Evolutionary conservation across 179 eudicot genomes (phyloP), one percentile per base, ranked within the genome.

Genomic region (Camellia oleifera): DNA sequence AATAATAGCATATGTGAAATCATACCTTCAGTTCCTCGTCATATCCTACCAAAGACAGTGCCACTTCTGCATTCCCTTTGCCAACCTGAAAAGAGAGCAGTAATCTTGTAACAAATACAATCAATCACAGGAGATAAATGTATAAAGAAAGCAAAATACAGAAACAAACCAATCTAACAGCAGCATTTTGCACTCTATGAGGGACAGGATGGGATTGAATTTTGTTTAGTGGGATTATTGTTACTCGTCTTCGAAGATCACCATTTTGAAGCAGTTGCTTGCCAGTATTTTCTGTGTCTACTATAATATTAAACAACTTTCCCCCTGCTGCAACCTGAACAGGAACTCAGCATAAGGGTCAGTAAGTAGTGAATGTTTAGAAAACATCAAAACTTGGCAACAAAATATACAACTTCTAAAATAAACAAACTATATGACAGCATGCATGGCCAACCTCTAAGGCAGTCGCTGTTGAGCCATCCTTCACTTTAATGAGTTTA

Each of bases 281-380:
- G 72, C 97, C 97, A 56, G 95, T 96, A 77, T 83, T 90, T 89
- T 96, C 99, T 64, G 93, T 87, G 86, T 94, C 98, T 20, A 96
- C 97, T 54, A 96, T 92, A 72, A 96, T 87, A 32, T 32, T 32
- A 85, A 76, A 97, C 86, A 97, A 83, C 84, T 89, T 93, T 26
- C 97, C 75, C 98, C 97, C 40, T 79, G 98, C 99, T 83, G 94
- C 97, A 81, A 94, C 97, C 99, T 97, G 91, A 83, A 87, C 72
- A 65, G 5, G 10, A 64, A 68, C 64, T 13, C 69, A 69, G 50
- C 9, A 63, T 64, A 76, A 75, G 61, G 75, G 72, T 69, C 48
- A 1, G 99, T 97, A 94, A n/a, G 3, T 9, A 3, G 20, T 18
- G 45, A 23, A 69, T 32, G 32, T n/a, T 68, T 42, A 54, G 23